These are phyloP conservation scores for Proliferodiscus dingleyae DNA, from an alignment of 2,329 filamentous ascomycete genomes.

Conservation along the genomic window DNA sequence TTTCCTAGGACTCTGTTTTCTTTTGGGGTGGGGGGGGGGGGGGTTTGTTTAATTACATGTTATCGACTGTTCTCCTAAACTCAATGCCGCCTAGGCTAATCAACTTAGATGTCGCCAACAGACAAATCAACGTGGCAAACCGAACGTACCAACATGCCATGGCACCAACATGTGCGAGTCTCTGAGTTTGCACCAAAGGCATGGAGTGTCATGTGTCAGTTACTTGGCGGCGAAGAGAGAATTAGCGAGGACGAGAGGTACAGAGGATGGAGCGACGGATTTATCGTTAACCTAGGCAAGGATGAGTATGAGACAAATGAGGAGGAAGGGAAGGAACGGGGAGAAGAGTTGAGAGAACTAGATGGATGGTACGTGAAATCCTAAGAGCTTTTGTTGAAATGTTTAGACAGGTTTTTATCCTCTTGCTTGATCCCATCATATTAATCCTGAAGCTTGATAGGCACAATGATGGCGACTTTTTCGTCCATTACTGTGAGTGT, in stretches of 20 bases:
- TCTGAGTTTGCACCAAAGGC: conserved; percentile 57
- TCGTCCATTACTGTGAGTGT: conserved; percentile 53
- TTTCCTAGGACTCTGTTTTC: no score
- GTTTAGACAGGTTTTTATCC: not conserved
- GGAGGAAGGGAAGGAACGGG: conserved; percentile 36
- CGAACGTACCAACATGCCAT: conserved; percentile 60
- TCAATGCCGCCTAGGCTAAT: no score
- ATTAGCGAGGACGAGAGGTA: conserved; percentile 38
- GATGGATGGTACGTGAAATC: conserved; percentile 49
- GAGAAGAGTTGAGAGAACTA: conserved; percentile 44
- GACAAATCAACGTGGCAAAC: conserved; percentile 63
- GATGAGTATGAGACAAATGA: conserved; percentile 37
- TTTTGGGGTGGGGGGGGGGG: no score
- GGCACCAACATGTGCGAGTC: conserved; percentile 49
- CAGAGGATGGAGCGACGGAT: conserved; percentile 58
- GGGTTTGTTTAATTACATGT: no score
- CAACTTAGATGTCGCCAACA: conserved; percentile 56
- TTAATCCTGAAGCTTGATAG: no score
- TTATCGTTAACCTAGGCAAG: conserved; percentile 66
- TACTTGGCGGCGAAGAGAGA: conserved; percentile 58
- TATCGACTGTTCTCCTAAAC: no score
- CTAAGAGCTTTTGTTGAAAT: not conserved
- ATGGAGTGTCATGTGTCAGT: conserved; percentile 61
- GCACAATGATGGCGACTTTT: conserved; percentile 70
- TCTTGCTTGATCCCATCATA: no score